These are phyloP conservation scores for Iris pallida DNA, from an alignment of 116 monocot species.

Conservation along the genomic window DNA sequence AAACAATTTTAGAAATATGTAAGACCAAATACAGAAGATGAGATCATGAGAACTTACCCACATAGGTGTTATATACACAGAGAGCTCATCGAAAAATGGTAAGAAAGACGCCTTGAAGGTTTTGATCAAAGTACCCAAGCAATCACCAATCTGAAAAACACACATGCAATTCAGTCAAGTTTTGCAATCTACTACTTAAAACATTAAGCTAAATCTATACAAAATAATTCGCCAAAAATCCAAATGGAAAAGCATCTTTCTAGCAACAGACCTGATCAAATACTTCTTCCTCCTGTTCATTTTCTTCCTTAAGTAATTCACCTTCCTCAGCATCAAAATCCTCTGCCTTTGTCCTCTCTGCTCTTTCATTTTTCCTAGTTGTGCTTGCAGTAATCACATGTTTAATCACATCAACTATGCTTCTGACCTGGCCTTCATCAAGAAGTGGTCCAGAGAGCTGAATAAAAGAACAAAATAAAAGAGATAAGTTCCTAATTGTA, in stretches of 20 bases:
- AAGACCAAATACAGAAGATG: background rate
- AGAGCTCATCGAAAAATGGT: constrained; percentile 95
- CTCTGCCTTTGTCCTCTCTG: constrained; percentile 83
- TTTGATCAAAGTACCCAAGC: constrained; percentile 86
- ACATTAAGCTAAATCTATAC: background rate
- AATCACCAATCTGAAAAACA: constrained; percentile 71
- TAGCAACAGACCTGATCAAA: constrained; percentile 65
- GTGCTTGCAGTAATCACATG: constrained; percentile 81
- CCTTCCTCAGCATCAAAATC: constrained; percentile 99
- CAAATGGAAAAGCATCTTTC: constrained; percentile 5
- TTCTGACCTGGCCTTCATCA: constrained; percentile 67
- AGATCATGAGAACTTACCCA: constrained; percentile 74
- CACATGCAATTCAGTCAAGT: background rate
- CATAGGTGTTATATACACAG: constrained; percentile 81
- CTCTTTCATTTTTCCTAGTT: constrained; percentile 75
- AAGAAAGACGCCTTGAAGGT: constrained; percentile 85
- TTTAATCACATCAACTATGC: constrained; percentile 85
- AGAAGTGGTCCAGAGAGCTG: constrained; percentile 87
- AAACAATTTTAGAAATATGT: background rate
- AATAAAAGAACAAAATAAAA: constrained; percentile 3
- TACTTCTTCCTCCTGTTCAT: constrained; percentile 95
- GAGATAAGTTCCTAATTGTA: background rate
- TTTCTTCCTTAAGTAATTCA: constrained; percentile 87
- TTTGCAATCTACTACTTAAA: background rate
- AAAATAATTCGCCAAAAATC: background rate